A percentile compares a stretch with the other conserved stretches of the same genome.
Evolutionary conservation across 495 filamentous ascomycete species (phyloP).

Genomic region (Staphylotrichum longicolle): DNA sequence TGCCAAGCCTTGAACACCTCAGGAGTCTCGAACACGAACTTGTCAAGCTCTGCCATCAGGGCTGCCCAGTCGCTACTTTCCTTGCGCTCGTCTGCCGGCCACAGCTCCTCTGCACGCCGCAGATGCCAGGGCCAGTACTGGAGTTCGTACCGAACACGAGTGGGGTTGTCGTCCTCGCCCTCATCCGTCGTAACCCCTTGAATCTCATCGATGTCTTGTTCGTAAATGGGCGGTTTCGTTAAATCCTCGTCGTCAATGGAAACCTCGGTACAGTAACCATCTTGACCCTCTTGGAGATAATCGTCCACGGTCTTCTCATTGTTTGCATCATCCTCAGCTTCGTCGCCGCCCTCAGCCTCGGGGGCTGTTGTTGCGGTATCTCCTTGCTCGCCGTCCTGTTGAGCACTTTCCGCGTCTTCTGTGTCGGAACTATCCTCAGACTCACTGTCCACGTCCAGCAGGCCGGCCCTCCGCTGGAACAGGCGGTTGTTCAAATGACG

Average conservation of each 20-base stretch:
- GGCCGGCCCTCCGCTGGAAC: conserved; percentile 25
- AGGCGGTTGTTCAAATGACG: conserved; percentile 30
- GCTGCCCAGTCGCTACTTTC: conserved; percentile 18
- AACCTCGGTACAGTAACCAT: conserved; percentile 12
- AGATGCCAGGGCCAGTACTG: conserved; percentile 28
- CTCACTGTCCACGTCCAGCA: not conserved
- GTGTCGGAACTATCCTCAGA: not conserved
- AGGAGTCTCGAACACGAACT: conserved; percentile 14
- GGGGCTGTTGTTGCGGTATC: not conserved
- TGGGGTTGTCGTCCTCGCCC: not conserved
- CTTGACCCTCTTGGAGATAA: not conserved
- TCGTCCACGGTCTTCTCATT: not conserved
- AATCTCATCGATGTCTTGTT: not conserved
- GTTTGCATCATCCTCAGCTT: not conserved
- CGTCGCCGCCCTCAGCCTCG: not conserved
- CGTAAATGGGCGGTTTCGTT: not conserved
- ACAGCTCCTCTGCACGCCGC: conserved; percentile 20
- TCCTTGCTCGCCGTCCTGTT: not conserved
- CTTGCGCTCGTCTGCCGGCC: conserved; percentile 23
- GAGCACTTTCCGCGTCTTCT: not conserved
- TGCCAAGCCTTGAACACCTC: conserved; percentile 25
- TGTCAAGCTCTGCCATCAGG: conserved; percentile 29
- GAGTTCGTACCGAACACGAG: conserved; percentile 24
- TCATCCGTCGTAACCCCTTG: not conserved
- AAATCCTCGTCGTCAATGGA: conserved; percentile 24